phyloP scores from a whole-genome alignment of 257 asterid genomes.

The Plectranthus barbatus region DNA sequence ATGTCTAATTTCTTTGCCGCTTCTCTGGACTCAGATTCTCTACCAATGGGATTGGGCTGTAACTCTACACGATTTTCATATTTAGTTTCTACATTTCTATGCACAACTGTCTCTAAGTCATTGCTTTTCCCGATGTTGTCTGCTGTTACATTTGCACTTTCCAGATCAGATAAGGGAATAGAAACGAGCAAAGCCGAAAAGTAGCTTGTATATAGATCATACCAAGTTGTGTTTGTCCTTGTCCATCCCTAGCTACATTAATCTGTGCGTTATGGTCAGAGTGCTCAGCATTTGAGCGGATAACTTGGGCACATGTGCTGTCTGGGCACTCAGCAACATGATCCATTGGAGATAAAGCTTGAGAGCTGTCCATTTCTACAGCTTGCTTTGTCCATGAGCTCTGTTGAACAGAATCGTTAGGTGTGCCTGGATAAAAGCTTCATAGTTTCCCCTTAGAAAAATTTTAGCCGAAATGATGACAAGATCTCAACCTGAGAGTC shows the following conservation, averaged over 20 bases:
- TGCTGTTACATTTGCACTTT: conserved; percentile 17
- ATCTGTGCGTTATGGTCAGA: conserved; percentile 27
- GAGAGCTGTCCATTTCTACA: conserved; percentile 54
- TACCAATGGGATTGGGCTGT: conserved; percentile 20
- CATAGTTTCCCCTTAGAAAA: neutral
- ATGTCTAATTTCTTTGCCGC: conserved; percentile 26
- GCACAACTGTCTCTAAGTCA: conserved; percentile 21
- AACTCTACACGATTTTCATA: conserved; percentile 35
- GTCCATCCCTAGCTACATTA: conserved; percentile 30
- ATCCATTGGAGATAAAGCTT: conserved; percentile 41
- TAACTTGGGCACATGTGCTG: conserved; percentile 61
- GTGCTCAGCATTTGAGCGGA: conserved; percentile 44
- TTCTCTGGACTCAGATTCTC: conserved; percentile 42
- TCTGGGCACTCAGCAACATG: conserved; percentile 47
- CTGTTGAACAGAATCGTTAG: conserved; percentile 29
- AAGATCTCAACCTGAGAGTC: neutral
- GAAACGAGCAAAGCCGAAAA: conserved; percentile 4
- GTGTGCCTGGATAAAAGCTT: conserved; percentile 13
- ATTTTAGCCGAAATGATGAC: neutral
- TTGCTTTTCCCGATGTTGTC: conserved; percentile 31
- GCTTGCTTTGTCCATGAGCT: conserved; percentile 82
- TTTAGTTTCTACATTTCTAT: conserved; percentile 29
- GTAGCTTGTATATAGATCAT: conserved; percentile 6
- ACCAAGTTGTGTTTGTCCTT: conserved; percentile 41
- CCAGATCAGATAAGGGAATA: conserved; percentile 11